Conservation (phyloP, 2,329 filamentous ascomycete species). For the Colletotrichum sp. region DNA sequence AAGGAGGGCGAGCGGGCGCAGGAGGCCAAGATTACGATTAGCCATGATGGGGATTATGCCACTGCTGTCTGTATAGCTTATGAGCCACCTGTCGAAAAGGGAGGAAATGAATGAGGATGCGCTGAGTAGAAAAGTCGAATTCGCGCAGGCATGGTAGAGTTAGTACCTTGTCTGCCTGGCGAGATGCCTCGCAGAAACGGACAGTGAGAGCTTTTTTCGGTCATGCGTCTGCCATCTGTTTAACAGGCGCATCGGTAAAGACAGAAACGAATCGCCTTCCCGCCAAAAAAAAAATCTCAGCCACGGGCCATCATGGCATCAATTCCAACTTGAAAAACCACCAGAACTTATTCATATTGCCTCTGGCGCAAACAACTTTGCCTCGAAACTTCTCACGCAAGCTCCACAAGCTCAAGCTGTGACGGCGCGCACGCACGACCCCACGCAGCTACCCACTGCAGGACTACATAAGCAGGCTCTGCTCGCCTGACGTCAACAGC, state of each 20-base stretch:
- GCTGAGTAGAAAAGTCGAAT: not conserved
- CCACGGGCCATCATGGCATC: not conserved
- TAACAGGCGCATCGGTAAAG: not conserved
- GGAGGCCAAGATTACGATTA: constrained; percentile 78
- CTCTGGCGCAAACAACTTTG: not conserved
- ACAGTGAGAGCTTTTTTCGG: not conserved
- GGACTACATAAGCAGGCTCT: not conserved
- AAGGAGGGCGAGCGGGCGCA: constrained; percentile 41
- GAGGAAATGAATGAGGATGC: not conserved
- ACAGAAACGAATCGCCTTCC: not conserved
- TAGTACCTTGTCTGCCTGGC: not conserved
- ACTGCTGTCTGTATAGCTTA: constrained; percentile 69
- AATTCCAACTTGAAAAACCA: not conserved
- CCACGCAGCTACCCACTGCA: not conserved
- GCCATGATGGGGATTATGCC: constrained; percentile 86
- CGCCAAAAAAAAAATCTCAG: not conserved
- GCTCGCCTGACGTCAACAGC: not conserved
- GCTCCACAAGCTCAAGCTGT: not conserved
- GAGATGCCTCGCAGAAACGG: not conserved
- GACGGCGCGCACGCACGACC: not conserved
- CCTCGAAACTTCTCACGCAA: not conserved
- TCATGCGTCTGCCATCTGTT: not conserved
- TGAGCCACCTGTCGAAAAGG: constrained; percentile 17
- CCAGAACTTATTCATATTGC: not conserved
- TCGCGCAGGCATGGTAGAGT: not conserved